Percentiles rank a stretch among this genome's conserved stretches.
These are phyloP conservation scores for Pythium myriotylum DNA, from an alignment of 352 stramenopile genomes.

Conservation along the genomic window DNA sequence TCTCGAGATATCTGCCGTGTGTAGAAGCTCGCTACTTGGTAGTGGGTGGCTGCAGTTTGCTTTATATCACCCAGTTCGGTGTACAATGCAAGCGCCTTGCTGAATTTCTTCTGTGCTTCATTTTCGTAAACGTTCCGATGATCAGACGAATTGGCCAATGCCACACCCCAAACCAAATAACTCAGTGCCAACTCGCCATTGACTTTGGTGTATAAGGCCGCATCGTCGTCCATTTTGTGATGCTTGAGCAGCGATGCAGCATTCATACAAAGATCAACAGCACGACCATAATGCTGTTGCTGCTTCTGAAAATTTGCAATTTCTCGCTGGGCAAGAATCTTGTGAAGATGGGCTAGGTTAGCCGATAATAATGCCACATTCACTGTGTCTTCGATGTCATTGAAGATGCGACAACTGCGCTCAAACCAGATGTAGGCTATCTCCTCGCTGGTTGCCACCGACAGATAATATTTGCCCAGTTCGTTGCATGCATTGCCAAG, in stretches of 20 bases:
- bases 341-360: slow-evolving; percentile 85
- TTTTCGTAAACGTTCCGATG: slow-evolving; percentile 43
- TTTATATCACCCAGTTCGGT: slow-evolving; percentile 68
- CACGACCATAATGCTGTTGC: slow-evolving; percentile 55
- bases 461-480: slow-evolving; percentile 73
- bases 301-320: slow-evolving; percentile 27
- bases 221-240: slow-evolving; percentile 55
- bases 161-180: slow-evolving; percentile 82
- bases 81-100: slow-evolving; percentile 77
- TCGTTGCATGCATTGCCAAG: slow-evolving; percentile 87
- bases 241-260: slow-evolving; percentile 70
- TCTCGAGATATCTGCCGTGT: slow-evolving; percentile 54
- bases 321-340: slow-evolving; percentile 76
- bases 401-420: slow-evolving; percentile 77
- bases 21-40: slow-evolving; percentile 86
- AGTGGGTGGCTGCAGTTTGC: slow-evolving; percentile 79
- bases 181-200: slow-evolving; percentile 82
- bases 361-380: slow-evolving; percentile 82
- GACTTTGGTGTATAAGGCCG: slow-evolving; percentile 66
- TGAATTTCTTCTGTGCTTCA: slow-evolving; percentile 62
- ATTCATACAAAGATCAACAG: slow-evolving; percentile 67
- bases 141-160: slow-evolving; percentile 36
- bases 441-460: slow-evolving; percentile 41
- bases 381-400: slow-evolving; percentile 81
- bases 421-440: slow-evolving; percentile 80